These are phyloP conservation scores for Saitozyma podzolica DNA, from an alignment of 768 basidiomycete species.

Conservation along the genomic window DNA sequence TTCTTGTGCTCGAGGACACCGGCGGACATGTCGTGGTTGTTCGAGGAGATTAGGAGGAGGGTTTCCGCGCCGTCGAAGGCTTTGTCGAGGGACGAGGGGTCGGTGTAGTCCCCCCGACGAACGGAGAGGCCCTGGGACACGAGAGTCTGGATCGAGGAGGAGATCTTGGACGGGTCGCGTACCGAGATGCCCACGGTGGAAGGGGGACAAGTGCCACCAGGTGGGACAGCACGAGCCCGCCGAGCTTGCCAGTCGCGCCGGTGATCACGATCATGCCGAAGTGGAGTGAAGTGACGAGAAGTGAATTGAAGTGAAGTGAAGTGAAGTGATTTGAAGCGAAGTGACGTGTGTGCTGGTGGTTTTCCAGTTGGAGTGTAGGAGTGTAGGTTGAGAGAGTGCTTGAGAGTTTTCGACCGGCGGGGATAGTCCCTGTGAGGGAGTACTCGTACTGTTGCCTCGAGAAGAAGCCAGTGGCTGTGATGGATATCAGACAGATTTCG, in stretches of 20 bases:
- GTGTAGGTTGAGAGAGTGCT: too few relatives aligned
- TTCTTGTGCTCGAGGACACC: slow-evolving; percentile 46
- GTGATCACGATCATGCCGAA: slow-evolving; percentile 54
- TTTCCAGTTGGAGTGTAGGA: too few relatives aligned
- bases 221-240: slow-evolving; percentile 52
- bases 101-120: slow-evolving; percentile 49
- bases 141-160: slow-evolving; percentile 1
- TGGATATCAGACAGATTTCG: too few relatives aligned
- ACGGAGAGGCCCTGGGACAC: slow-evolving; percentile 43
- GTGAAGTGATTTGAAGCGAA: too few relatives aligned
- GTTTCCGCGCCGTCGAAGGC: slow-evolving; percentile 53
- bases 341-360: too few relatives aligned
- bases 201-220: slow-evolving; percentile 46
- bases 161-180: slow-evolving; percentile 48
- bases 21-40: slow-evolving; percentile 44
- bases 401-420: too few relatives aligned
- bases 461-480: too few relatives aligned
- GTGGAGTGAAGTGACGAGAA: too few relatives aligned
- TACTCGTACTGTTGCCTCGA: too few relatives aligned
- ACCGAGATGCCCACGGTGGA: slow-evolving; percentile 50
- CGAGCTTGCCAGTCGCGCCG: slow-evolving; percentile 54
- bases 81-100: slow-evolving; percentile 47
- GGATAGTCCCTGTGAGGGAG: too few relatives aligned
- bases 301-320: too few relatives aligned
- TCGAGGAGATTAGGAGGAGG: slow-evolving; percentile 53